A percentile compares a stretch with the other conserved stretches of the same genome.
Conservation (phyloP, 495 filamentous ascomycete species). For the Lophiotrema nucula region DNA sequence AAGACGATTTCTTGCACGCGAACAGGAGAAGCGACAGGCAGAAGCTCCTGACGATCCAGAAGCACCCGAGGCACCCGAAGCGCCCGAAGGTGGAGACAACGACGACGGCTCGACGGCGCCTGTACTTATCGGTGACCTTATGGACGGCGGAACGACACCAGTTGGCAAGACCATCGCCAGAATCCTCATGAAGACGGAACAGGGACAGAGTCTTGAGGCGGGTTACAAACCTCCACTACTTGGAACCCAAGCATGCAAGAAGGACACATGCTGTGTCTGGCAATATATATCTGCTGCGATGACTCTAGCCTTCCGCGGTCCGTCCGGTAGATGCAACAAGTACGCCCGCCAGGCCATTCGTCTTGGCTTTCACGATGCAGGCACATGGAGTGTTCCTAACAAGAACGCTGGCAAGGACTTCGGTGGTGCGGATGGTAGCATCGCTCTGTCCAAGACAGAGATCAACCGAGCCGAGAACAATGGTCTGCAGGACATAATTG, state of each 20-base stretch:
- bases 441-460: constrained; percentile 21
- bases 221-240: constrained; percentile 11
- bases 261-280: constrained; percentile 32
- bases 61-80: neutral
- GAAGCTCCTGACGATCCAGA: neutral
- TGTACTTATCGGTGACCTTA: constrained; percentile 27
- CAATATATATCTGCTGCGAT: constrained; percentile 12
- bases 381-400: constrained; percentile 23
- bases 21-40: neutral
- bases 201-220: constrained; percentile 2
- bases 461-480: constrained; percentile 31
- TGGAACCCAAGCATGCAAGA: constrained; percentile 5
- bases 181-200: constrained; percentile 19
- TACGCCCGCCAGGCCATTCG: constrained; percentile 30
- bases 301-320: constrained; percentile 16
- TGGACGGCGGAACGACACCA: constrained; percentile 12
- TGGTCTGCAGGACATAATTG: constrained; percentile 23
- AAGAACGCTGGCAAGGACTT: constrained; percentile 12
- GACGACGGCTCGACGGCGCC: constrained; percentile 7
- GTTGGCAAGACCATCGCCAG: constrained; percentile 26
- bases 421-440: constrained; percentile 35
- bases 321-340: constrained; percentile 31
- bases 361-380: constrained; percentile 39
- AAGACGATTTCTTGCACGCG: neutral
- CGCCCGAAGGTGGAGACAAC: neutral